Percentiles rank a stretch among this genome's conserved stretches.
These are phyloP conservation scores for Saccharomycopsis crataegensis DNA, from an alignment of 1,139 yeast genomes.

Conservation along the genomic window DNA sequence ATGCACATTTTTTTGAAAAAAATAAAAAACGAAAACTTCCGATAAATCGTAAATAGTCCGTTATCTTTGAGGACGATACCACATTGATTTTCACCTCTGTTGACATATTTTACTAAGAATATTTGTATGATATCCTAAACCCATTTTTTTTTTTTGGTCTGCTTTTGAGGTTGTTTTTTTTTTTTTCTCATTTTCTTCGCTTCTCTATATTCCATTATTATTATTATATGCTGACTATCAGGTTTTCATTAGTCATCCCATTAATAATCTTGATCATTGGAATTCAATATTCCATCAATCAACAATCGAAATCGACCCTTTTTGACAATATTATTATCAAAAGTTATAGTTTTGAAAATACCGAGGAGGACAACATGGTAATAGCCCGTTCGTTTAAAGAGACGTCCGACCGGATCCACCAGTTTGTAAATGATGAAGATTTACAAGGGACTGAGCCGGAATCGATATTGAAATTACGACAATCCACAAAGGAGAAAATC, in stretches of 20 bases:
- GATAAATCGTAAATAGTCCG: no score
- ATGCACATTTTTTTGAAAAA: background rate
- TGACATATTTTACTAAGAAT: background rate
- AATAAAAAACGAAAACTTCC: background rate
- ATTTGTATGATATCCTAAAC: no score
- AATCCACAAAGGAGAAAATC: slow-evolving; percentile 28
- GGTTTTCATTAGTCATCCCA: no score
- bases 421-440: background rate
- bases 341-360: background rate
- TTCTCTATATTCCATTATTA: no score
- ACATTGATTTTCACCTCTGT: background rate
- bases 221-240: no score
- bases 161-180: no score
- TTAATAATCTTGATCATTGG: no score
- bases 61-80: background rate
- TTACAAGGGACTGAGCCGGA: slow-evolving; percentile 9
- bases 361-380: background rate
- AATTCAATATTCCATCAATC: no score
- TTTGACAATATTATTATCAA: background rate
- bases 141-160: no score
- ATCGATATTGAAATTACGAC: slow-evolving; percentile 19
- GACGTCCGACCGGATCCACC: background rate
- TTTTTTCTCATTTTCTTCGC: no score
- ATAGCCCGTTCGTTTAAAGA: background rate
- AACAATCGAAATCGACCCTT: no score